Evolutionary conservation across 192 early-diverging fungal genomes (phyloP), one percentile per base, ranked within the genome.

Genomic region (Pilobolus umbonatus): DNA sequence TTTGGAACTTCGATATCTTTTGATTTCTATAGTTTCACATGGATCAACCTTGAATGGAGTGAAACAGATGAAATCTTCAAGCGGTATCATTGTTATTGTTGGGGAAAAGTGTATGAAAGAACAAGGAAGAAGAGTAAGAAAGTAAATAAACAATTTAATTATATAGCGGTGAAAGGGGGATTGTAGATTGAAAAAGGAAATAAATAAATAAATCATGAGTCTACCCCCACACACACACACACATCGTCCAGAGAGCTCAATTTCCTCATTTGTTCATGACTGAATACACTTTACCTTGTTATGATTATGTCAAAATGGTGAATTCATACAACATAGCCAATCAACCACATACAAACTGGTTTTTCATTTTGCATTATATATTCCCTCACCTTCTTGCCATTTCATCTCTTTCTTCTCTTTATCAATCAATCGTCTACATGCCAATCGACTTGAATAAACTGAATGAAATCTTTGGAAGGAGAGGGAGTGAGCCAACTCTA

Each of bases 11-110:
- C 65, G 62, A 44, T 67, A 80, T 65, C 74, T 80, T 17, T 74
- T 78, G 38, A 82, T 65, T 45, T 64, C 47, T 47, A 80, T 68
- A 47, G 69, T 77, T 48, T 71, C 73, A 40, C 71, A 49, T 19
- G 76, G 75, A 45, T 73, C 65, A 38, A 80, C 67, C 22, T 71
- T 43, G 36, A 61, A 50, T 68, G 65, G 35, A 74, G 56, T 54
- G 19, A 35, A 54, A 54, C 34, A 51, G 22, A 61, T 61, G 24
- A 46, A 61, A 50, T 47, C 47, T 32, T 60, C 57, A 26, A 45
- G 35, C 17, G 38, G 29, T 49, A 35, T 34, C 15, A 39, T 35
- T 29, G 54, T 56, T 39, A 42, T 56, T 28, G 19, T 38, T 14
- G 34, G 25, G 34, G 34, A 9, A 51, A 34, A 26, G 12, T 40